Percentiles rank a stretch among this genome's conserved stretches.
These are phyloP conservation scores for Serendipita sp. DNA, from an alignment of 768 basidiomycete species.

Conservation along the genomic window DNA sequence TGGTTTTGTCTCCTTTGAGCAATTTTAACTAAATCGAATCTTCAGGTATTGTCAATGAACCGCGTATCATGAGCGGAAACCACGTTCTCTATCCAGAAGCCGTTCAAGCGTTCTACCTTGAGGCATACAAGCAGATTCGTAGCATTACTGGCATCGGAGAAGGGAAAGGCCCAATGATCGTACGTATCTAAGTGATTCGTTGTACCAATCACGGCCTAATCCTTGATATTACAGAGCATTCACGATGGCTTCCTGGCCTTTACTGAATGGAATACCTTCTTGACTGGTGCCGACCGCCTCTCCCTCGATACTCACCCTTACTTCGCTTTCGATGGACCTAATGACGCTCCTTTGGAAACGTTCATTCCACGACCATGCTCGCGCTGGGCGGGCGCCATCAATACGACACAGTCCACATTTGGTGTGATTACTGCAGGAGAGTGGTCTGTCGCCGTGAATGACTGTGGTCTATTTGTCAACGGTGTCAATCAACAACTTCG, in stretches of 20 bases:
- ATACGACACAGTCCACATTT: slow-evolving; percentile 60
- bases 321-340: slow-evolving; percentile 53
- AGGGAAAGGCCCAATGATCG: slow-evolving; percentile 74
- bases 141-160: slow-evolving; percentile 64
- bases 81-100: not conserved
- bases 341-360: slow-evolving; percentile 38
- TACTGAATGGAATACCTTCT: slow-evolving; percentile 49
- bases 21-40: not conserved
- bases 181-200: slow-evolving; percentile 15
- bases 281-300: slow-evolving; percentile 68
- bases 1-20: no score
- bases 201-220: not conserved
- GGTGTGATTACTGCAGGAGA: slow-evolving; percentile 79
- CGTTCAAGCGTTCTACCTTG: slow-evolving; percentile 36
- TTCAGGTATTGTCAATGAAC: slow-evolving; percentile 50
- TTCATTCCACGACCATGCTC: slow-evolving; percentile 49
- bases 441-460: slow-evolving; percentile 54
- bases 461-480: slow-evolving; percentile 24
- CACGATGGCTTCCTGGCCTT: slow-evolving; percentile 78
- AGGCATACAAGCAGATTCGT: slow-evolving; percentile 74
- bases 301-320: slow-evolving; percentile 81
- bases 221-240: slow-evolving; percentile 20
- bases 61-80: slow-evolving; percentile 18
- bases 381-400: slow-evolving; percentile 56
- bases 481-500: slow-evolving; percentile 26